phyloP scores from a whole-genome alignment of 805 yeast genomes.

The Schwanniomyces sp. region DNA sequence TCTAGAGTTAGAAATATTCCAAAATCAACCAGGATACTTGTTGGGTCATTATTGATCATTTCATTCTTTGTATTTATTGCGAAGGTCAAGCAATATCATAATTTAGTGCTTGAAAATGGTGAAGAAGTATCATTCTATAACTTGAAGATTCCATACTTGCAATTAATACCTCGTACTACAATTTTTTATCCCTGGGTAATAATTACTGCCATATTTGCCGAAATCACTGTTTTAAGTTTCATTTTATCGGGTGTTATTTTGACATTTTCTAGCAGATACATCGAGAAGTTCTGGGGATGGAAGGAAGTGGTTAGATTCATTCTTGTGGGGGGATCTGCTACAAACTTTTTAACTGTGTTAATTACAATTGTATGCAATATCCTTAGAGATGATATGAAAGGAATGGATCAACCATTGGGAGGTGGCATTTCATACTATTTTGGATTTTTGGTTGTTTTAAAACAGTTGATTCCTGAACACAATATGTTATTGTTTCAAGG shows the following conservation, averaged over 20 bases:
- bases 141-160: constrained; percentile 55
- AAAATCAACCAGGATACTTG: constrained; percentile 46
- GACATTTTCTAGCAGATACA: constrained; percentile 42
- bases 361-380: constrained; percentile 38
- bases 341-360: constrained; percentile 55
- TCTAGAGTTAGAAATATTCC: constrained; percentile 31
- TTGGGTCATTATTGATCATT: constrained; percentile 37
- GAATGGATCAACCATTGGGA: constrained; percentile 47
- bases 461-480: constrained; percentile 60
- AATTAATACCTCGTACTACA: constrained; percentile 60
- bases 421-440: constrained; percentile 53
- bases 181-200: constrained; percentile 65
- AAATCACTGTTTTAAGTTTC: constrained; percentile 49
- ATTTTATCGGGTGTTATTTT: constrained; percentile 37
- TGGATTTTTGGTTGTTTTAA: constrained; percentile 57
- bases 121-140: constrained; percentile 26
- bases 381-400: constrained; percentile 30
- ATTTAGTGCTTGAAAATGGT: constrained; percentile 8
- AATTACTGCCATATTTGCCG: constrained; percentile 63
- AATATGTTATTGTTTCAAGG: constrained; percentile 50
- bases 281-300: constrained; percentile 53
- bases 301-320: constrained; percentile 51
- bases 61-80: constrained; percentile 43
- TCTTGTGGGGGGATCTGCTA: constrained; percentile 51
- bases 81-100: constrained; percentile 33